Evolutionary conservation across 768 basidiomycete species (phyloP), one percentile per base, ranked within the genome.

Genomic region (Mycena venus): DNA sequence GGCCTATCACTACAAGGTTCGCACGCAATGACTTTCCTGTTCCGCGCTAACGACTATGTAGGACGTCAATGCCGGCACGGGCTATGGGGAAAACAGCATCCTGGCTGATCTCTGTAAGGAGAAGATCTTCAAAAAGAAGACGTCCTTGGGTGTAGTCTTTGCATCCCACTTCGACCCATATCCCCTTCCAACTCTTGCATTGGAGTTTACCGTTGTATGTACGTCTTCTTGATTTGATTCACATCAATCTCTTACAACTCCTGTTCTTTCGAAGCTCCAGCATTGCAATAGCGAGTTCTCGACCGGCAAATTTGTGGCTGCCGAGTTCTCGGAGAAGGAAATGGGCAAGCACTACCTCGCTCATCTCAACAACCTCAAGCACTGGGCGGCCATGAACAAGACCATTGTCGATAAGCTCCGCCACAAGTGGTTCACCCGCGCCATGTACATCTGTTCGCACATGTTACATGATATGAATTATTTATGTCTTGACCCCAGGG

Each of bases 241-340:
- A n/a, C n/a, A n/a, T n/a, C n/a, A n/a, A n/a, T n/a, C n/a, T n/a
- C n/a, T n/a, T n/a, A n/a, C n/a, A n/a, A n/a, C n/a, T n/a, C n/a
- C n/a, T n/a, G n/a, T n/a, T n/a, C n/a, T 4, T 60, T 12, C 8
- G 1, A 17, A 69, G 68, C 42, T 69, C 25, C 31, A 60, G 9
- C 38, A 21, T 14, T 31, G 21, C 21, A 31, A 19, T n/a, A 2
- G 8, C 0, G 68, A 69, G 23, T 69, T 42, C 44, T 59, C 56
- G 3, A 69, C 68, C n/a, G 68, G 68, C 8, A 32, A 17, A 31
- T 42, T 27, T 17, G 25, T 51, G 12, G 4, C 8, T 1, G 32
- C 42, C n/a, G 23, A 23, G 19, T 69, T 69, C 34, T 19, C 44
- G 19, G 68, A 69, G 68, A 69, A 69, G 58, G 58, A 60, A 2